Evolutionary conservation across 129 eudicot genomes (phyloP), one percentile per base, ranked within the genome.

Genomic region (Gnaphalium uliginosum): DNA sequence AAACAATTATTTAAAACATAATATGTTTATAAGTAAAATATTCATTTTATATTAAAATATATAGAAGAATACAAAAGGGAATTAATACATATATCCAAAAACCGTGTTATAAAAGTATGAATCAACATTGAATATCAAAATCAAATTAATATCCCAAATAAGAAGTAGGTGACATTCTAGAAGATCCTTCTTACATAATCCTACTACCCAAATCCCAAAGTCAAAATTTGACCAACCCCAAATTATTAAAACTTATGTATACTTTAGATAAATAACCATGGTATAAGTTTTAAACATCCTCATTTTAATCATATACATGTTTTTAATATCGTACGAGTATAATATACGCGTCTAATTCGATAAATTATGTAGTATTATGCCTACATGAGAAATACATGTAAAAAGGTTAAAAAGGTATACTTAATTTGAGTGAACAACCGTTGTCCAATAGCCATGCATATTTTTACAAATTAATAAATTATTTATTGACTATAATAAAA

Each of bases 171-270:
- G 33, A 26, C 56, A n/a, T 76, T 76, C 73, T 66, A 76, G 80
- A 76, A 66, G 66, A 76, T 66, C 65, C 18, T 48, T 39, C 56
- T 6, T 22, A 25, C 39, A 21, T 23, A 6, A 30, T 25, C 33
- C 76, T 37, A 1, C 33, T n/a, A 51, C 32, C 54, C 54, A 50
- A n/a, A n/a, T n/a, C 51, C 65, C 65, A 15, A 75, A 64, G 72
- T 75, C 79, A 75, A 66, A 9, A 26, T n/a, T 76, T 66, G 64
- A 76, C 80, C 80, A 24, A 76, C 73, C 35, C 80, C 65, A 65
- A 32, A 65, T 46, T 26, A 0, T 7, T 21, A 18, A 57, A 57
- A n/a, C 19, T 54, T 46, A 10, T 11, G 9, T 39, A 3, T 43
- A 43, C 1, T 43, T 43, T 14, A n/a, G n/a, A 14, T 18, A 57